These are phyloP conservation scores for Yamadazyma trypodendri DNA, from an alignment of 1,139 yeast species.

Conservation along the genomic window DNA sequence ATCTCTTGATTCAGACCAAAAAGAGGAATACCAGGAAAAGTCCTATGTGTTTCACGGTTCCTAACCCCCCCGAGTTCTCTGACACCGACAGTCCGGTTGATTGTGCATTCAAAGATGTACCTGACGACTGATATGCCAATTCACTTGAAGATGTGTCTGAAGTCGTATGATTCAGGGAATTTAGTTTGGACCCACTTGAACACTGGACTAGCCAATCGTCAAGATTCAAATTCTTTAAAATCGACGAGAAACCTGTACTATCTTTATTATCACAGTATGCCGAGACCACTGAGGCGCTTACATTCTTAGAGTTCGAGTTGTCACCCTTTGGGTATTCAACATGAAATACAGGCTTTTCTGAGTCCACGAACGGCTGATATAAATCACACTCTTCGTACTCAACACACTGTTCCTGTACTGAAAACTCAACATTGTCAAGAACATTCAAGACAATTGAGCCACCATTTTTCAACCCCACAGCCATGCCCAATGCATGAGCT, in stretches of 20 bases:
- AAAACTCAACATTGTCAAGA: constrained; percentile 16
- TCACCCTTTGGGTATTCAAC: constrained; percentile 23
- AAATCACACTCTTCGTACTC: constrained; percentile 19
- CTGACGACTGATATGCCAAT: not conserved
- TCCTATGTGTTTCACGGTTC: not conserved
- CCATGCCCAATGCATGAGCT: constrained; percentile 14
- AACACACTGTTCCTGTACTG: constrained; percentile 23
- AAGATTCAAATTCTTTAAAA: constrained; percentile 21
- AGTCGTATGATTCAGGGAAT: too few species aligned
- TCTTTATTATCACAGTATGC: constrained; percentile 13
- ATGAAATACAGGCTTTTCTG: constrained; percentile 20
- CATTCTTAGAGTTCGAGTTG: constrained; percentile 7
- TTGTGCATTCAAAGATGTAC: too few species aligned
- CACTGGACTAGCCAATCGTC: constrained; percentile 17
- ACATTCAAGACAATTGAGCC: constrained; percentile 18
- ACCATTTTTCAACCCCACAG: constrained; percentile 22
- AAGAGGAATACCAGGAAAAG: not conserved
- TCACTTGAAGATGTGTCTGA: too few species aligned
- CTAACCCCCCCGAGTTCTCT: not conserved
- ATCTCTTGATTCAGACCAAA: too few species aligned
- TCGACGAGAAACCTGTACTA: constrained; percentile 17
- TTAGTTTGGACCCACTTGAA: not conserved
- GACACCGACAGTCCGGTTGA: too few species aligned
- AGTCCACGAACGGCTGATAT: constrained; percentile 14
- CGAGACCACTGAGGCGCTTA: constrained; percentile 6